A percentile compares a stretch with the other conserved stretches of the same genome.
phyloP scores from a whole-genome alignment of 306 rosid species.

The Sphenostylis stenocarpa region DNA sequence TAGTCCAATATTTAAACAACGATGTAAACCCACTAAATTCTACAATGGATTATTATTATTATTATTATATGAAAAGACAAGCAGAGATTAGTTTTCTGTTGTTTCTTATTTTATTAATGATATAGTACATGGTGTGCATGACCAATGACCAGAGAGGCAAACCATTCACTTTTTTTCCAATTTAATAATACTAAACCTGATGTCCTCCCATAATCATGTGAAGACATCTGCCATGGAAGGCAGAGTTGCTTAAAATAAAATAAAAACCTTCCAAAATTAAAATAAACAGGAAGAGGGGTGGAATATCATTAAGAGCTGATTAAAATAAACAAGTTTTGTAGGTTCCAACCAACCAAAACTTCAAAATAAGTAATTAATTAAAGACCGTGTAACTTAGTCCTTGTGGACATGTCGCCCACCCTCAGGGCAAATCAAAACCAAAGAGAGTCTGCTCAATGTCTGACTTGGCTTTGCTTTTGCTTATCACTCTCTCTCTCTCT shows the following conservation, averaged over 20 bases:
- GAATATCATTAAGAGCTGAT: constrained; percentile 22
- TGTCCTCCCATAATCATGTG: constrained; percentile 38
- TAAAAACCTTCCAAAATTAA: constrained; percentile 19
- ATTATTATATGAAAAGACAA: constrained; percentile 17
- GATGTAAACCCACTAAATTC: constrained; percentile 24
- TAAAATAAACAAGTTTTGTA: constrained; percentile 39
- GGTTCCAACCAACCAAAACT: constrained; percentile 45
- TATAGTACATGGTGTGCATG: constrained; percentile 46
- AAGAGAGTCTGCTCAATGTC: constrained; percentile 25
- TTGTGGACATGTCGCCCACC: constrained; percentile 62
- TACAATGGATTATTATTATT: constrained; percentile 5
- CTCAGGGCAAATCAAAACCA: constrained; percentile 55
- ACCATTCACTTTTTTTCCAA: constrained; percentile 16
- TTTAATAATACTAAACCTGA: constrained; percentile 20
- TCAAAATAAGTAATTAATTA: constrained; percentile 35
- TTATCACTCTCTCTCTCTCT: background rate
- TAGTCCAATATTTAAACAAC: background rate
- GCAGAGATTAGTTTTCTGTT: constrained; percentile 7
- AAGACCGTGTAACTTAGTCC: constrained; percentile 47
- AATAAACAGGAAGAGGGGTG: constrained; percentile 20
- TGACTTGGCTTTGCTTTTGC: constrained; percentile 33
- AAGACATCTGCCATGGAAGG: constrained; percentile 27
- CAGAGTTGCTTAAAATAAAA: constrained; percentile 28
- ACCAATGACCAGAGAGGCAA: constrained; percentile 38
- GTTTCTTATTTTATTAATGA: constrained; percentile 16